A percentile compares a stretch with the other conserved stretches of the same genome.
Evolutionary conservation across 257 asterid species (phyloP).

Genomic region (Solanum neorickii): DNA sequence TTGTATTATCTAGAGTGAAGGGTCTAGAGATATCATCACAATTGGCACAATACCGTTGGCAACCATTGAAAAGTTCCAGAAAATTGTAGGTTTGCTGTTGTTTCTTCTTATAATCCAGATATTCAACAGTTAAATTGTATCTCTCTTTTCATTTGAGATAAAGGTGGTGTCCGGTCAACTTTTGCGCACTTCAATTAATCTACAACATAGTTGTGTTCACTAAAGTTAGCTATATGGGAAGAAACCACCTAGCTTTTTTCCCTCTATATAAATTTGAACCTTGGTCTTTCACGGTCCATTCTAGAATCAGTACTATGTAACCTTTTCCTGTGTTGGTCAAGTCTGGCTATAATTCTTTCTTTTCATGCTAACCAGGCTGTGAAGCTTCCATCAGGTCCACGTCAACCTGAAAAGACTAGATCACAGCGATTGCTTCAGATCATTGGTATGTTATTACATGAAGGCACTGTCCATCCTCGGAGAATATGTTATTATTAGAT

Average conservation of each 20-base stretch:
- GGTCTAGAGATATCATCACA: constrained; percentile 62
- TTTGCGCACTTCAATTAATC: not conserved
- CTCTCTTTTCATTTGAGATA: not conserved
- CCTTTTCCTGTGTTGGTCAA: not conserved
- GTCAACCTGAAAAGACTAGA: constrained; percentile 61
- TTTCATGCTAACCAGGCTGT: constrained; percentile 38
- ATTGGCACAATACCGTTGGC: constrained; percentile 93
- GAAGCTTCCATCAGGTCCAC: constrained; percentile 56
- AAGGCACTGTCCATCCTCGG: not conserved
- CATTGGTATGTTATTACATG: constrained; percentile 46
- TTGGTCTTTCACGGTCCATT: not conserved
- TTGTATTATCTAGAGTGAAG: constrained; percentile 56
- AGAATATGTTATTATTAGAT: not conserved
- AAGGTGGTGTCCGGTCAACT: not conserved
- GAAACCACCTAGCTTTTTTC: not conserved
- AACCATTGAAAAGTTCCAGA: constrained; percentile 83
- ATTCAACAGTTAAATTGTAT: not conserved
- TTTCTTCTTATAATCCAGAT: not conserved
- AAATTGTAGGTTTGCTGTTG: constrained; percentile 49
- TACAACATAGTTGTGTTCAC: not conserved
- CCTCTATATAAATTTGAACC: not conserved
- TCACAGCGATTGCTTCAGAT: constrained; percentile 84
- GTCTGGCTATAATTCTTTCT: not conserved
- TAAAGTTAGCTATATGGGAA: not conserved
- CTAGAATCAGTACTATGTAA: not conserved